phyloP scores from a whole-genome alignment of 495 filamentous ascomycete species.

The Aspergillus campestris region DNA sequence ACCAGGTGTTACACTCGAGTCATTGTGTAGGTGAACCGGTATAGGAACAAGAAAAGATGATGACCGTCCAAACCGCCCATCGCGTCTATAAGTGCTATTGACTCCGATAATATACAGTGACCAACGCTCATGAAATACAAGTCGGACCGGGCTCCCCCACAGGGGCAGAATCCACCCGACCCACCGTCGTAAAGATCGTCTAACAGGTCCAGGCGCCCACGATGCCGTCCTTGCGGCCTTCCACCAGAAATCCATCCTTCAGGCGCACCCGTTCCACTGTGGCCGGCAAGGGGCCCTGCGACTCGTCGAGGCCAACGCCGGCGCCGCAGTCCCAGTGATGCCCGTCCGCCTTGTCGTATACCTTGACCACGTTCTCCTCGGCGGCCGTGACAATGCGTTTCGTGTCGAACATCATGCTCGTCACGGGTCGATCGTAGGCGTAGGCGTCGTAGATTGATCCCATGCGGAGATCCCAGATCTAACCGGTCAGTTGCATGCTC shows the following conservation, averaged over 20 bases:
- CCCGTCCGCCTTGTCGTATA: conserved; percentile 95
- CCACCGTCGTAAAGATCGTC: neutral
- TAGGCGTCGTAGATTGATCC: conserved; percentile 95
- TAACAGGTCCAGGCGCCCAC: conserved; percentile 90
- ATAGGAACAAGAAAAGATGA: too few species aligned
- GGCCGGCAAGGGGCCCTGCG: conserved; percentile 45
- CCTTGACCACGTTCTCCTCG: conserved; percentile 86
- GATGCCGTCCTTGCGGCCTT: conserved; percentile 80
- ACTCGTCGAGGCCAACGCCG: conserved; percentile 56
- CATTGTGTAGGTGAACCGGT: too few species aligned
- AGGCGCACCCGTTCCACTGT: conserved; percentile 84
- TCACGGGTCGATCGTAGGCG: conserved; percentile 88
- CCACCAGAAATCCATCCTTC: conserved; percentile 88
- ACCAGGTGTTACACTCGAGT: too few species aligned
- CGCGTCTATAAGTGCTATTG: too few species aligned
- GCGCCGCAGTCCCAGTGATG: conserved; percentile 96
- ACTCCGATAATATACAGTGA: too few species aligned
- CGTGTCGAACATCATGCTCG: conserved; percentile 95
- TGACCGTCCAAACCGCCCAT: too few species aligned
- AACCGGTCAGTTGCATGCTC: conserved; percentile 6
- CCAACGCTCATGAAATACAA: too few species aligned
- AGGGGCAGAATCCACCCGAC: too few species aligned
- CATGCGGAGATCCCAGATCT: conserved; percentile 99
- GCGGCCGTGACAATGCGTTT: conserved; percentile 87
- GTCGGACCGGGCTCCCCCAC: too few species aligned